phyloP scores from a whole-genome alignment of 169 alveolate species.

The Plasmodium knowlesi region DNA sequence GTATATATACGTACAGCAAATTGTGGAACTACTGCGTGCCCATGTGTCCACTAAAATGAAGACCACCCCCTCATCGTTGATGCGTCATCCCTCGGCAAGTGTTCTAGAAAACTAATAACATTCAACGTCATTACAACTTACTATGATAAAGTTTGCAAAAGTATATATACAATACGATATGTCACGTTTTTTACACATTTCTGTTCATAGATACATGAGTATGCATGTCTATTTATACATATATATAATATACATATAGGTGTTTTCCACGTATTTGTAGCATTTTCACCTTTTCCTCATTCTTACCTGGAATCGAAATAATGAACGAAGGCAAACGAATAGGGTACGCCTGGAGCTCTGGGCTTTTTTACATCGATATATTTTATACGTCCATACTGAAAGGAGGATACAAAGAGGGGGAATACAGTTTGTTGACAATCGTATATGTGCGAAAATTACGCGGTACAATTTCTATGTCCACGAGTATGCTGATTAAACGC shows the following conservation, averaged over 20 bases:
- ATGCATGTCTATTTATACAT: background rate
- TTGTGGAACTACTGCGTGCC: background rate
- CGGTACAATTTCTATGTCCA: conserved; percentile 4
- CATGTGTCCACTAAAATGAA: background rate
- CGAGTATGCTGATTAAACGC: background rate
- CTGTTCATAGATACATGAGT: background rate
- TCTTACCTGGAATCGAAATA: conserved; percentile 75
- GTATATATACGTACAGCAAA: background rate
- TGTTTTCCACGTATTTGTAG: conserved; percentile 2
- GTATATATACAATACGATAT: background rate
- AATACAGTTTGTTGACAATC: background rate
- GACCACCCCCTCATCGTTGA: conserved; percentile 8
- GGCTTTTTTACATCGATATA: conserved; percentile 84
- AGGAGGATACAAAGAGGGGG: background rate
- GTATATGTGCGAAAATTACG: background rate
- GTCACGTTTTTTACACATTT: background rate
- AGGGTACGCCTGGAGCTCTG: conserved; percentile 66
- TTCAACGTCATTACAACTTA: conserved; percentile 8
- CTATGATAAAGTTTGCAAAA: background rate
- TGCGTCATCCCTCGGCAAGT: conserved; percentile 13
- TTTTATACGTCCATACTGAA: conserved; percentile 83
- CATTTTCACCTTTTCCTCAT: conserved; percentile 18
- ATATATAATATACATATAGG: background rate
- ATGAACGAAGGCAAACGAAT: conserved; percentile 84
- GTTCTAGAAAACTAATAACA: conserved; percentile 4